A percentile compares a stretch with the other conserved stretches of the same genome.
Conservation (phyloP, 305 asterid species). For the Solanum hybrid region DNA sequence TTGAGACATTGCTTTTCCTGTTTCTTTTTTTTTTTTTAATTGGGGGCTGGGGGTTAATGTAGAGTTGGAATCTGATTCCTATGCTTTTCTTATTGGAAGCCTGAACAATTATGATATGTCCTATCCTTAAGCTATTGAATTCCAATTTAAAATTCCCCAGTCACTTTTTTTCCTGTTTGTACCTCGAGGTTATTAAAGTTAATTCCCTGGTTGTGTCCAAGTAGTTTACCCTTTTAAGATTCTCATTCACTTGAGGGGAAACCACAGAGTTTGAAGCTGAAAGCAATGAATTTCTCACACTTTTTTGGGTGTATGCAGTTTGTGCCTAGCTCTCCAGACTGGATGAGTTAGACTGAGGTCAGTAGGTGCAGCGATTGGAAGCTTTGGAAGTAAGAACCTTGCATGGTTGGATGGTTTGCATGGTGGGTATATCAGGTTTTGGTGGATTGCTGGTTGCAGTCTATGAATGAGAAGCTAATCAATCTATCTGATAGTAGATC, state of each 20-base stretch:
- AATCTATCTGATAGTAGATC: slow-evolving; percentile 3
- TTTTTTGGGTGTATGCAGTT: slow-evolving; percentile 33
- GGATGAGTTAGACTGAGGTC: slow-evolving; percentile 53
- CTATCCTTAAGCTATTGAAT: not conserved
- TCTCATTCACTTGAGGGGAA: not conserved
- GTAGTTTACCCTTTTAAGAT: not conserved
- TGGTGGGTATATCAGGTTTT: slow-evolving; percentile 17
- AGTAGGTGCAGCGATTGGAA: slow-evolving; percentile 45
- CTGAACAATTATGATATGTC: not conserved
- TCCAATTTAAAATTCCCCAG: not conserved
- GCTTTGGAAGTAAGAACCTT: slow-evolving; percentile 38
- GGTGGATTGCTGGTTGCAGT: slow-evolving; percentile 27
- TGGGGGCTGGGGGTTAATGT: not conserved
- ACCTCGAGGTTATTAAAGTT: not conserved
- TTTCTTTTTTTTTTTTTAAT: not conserved
- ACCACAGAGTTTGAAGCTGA: not conserved
- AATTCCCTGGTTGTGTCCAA: not conserved
- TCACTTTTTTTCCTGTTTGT: not conserved
- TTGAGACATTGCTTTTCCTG: not conserved
- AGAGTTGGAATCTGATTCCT: not conserved
- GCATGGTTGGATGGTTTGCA: slow-evolving; percentile 53
- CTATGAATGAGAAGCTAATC: not conserved
- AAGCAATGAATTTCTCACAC: not conserved
- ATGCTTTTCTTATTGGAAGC: not conserved
- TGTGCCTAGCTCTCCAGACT: slow-evolving; percentile 69